Base-by-base conservation (phyloP, 257 asterid species). In the Solanum sitiens region DNA sequence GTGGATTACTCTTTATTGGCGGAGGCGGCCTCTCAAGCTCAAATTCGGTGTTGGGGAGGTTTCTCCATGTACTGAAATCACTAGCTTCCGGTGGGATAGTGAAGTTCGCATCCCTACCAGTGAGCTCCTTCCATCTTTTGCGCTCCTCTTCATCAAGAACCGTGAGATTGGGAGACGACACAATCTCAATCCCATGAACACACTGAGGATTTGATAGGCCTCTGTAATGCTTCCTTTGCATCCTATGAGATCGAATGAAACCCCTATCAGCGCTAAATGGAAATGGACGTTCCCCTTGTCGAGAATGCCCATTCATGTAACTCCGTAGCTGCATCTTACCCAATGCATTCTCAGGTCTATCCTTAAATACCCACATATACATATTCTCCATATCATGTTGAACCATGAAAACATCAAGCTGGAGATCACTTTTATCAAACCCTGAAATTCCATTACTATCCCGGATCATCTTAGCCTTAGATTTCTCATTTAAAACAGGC, bases 361-460 rank as follows among this genome's bases (percentile, higher is more conserved):
- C 98, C 90, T 94, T 95, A 84, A 95, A 95, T 71, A 91, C 95
- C 98, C 98, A 95, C 98, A 95, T 94, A 75, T 95, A 94, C 94
- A 95, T 95, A 83, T 95, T 95, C 86, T 95, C 98, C 98, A 95
- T 93, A 87, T 95, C 98, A 25, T 95, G 97, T 70, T 95, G 98
- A 83, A 95, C 98, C 93, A 95, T 71, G 89, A 95, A 95, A 3
- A 91, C 92, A 45, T 95, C 97, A 10, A 92, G 94, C 90, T 89
- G 93, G 42, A 95, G 92, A 83, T 95, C 98, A 6, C 95, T 90
- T 73, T 94, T 95, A 73, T 90, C 93, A 70, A 95, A 93, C 27
- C 95, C 97, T 0, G 96, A 93, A 67, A 92, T 90, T 27, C 98
- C 96, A 87, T 93, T 94, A 16, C 95, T 73, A 77, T 93, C 98